phyloP scores from a whole-genome alignment of 148 eudicot genomes.

The Gaultheria prostrata region DNA sequence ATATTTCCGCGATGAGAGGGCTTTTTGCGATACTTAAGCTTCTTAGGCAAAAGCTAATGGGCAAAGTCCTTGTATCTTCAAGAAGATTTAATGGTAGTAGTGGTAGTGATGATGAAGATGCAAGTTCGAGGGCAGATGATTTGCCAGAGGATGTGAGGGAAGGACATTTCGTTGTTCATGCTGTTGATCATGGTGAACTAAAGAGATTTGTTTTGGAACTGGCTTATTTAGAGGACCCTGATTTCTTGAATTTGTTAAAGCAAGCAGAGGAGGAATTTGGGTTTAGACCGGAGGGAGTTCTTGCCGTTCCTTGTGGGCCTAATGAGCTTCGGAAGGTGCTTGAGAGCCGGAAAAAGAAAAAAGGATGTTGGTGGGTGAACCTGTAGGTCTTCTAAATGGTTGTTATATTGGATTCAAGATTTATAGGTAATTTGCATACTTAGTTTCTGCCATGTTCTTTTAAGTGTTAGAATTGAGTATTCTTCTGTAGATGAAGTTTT shows the following conservation, averaged over 20 bases:
- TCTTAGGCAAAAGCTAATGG: background rate
- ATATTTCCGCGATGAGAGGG: background rate
- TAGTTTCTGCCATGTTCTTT: background rate
- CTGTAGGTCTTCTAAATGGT: background rate
- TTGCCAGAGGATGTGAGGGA: slow-evolving; percentile 21
- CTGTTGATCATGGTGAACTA: slow-evolving; percentile 27
- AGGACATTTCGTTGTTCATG: slow-evolving; percentile 45
- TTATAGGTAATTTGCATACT: background rate
- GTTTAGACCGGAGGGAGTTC: slow-evolving; percentile 40
- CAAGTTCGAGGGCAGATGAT: slow-evolving; percentile 12
- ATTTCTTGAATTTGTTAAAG: slow-evolving; percentile 37
- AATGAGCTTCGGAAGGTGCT: slow-evolving; percentile 47
- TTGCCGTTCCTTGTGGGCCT: slow-evolving; percentile 47
- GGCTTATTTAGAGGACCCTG: slow-evolving; percentile 32
- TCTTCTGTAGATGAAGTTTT: background rate
- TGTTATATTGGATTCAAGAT: background rate
- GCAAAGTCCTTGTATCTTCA: background rate
- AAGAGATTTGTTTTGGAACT: slow-evolving; percentile 41
- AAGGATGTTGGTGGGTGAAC: background rate
- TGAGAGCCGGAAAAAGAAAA: slow-evolving; percentile 15
- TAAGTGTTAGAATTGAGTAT: background rate
- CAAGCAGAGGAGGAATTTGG: slow-evolving; percentile 53
- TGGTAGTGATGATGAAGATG: background rate
- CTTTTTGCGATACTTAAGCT: background rate
- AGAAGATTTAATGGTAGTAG: background rate